Evolutionary conservation across 2,329 filamentous ascomycete species (phyloP).

Genomic region (Scorias spongiosa): DNA sequence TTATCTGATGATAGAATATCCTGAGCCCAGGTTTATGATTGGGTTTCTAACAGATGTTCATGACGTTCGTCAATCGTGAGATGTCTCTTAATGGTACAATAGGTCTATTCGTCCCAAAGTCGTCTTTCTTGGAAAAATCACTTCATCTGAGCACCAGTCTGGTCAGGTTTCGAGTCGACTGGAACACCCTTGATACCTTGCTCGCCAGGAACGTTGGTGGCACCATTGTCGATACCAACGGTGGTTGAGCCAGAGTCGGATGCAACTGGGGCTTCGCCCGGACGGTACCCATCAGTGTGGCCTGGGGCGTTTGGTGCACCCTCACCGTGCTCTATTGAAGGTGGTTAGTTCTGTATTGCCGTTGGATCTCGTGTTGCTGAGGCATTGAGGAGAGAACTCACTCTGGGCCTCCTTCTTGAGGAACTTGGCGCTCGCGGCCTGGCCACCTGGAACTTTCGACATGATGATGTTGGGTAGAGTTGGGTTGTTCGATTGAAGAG

Average conservation of each 20-base stretch:
- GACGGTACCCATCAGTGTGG: constrained; percentile 13
- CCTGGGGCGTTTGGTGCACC: constrained; percentile 20
- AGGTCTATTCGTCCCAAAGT: too few species aligned
- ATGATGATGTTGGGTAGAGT: constrained; percentile 1
- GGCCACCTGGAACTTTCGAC: constrained; percentile 12
- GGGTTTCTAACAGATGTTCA: too few species aligned
- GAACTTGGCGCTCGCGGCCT: constrained; percentile 19
- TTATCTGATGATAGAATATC: too few species aligned
- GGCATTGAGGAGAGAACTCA: constrained; percentile 2
- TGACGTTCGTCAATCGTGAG: too few species aligned
- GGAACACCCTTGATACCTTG: constrained; percentile 19
- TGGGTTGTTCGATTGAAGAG: too few species aligned
- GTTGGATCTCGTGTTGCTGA: not conserved
- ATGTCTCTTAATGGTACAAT: too few species aligned
- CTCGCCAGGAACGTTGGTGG: constrained; percentile 19
- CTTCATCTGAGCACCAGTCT: not conserved
- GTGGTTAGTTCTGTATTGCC: not conserved
- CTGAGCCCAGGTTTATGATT: too few species aligned
- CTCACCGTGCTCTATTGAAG: constrained; percentile 12
- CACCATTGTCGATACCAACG: constrained; percentile 15
- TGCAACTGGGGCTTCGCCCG: constrained; percentile 19
- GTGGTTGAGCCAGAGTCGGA: constrained; percentile 20
- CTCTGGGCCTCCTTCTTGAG: constrained; percentile 20
- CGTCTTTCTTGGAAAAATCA: too few species aligned
- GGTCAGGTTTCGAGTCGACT: constrained; percentile 5